Evolutionary conservation across 371 early-diverging fungal species (phyloP), one percentile per base, ranked within the genome.

Genomic region (Mucor velutinosus): DNA sequence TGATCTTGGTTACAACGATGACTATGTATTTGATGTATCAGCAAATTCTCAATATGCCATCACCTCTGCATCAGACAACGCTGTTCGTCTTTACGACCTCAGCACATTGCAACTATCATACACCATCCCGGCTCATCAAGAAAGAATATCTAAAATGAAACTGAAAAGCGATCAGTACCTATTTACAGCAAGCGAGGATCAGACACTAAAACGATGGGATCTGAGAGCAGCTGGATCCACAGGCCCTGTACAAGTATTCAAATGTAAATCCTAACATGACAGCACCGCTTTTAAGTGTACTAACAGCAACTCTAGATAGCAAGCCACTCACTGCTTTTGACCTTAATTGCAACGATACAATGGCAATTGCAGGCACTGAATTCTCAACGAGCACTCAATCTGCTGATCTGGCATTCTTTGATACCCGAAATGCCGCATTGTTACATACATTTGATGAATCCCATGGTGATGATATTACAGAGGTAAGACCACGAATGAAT

Each of bases 381-480:
- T 82, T 91, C 15, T 74, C 79, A 10, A 60, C 51, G 7, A 82
- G 78, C 11, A 58, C 41, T 14, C 83, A 84, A 19, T 87, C 87
- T 37, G 91, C 93, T 25, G 88, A 85, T 63, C 76, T 97, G 8
- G 75, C 80, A 32, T 94, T 97, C 71, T 96, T 91, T 85, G 88
- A 91, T 76, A 74, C 86, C 17, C 81, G 88, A 25, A 65, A 75
- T 3, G 73, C 75, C 3, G 56, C 67, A 10, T 63, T 85, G 8
- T 47, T 88, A 12, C 77, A 82, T 14, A 74, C 79, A 32, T 98
- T 95, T 71, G 78, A 73, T 7, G 95, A 95, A 65, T 94, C 93
- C 5, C 96, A 97, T 70, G 90, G 89, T 32, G 96, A 98, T 67
- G 97, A 97, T 72, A 84, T 98, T n/a, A 95, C 97, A 5, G 80